Evolutionary conservation across 371 early-diverging fungal genomes (phyloP).

Genomic region (Circinella minor): DNA sequence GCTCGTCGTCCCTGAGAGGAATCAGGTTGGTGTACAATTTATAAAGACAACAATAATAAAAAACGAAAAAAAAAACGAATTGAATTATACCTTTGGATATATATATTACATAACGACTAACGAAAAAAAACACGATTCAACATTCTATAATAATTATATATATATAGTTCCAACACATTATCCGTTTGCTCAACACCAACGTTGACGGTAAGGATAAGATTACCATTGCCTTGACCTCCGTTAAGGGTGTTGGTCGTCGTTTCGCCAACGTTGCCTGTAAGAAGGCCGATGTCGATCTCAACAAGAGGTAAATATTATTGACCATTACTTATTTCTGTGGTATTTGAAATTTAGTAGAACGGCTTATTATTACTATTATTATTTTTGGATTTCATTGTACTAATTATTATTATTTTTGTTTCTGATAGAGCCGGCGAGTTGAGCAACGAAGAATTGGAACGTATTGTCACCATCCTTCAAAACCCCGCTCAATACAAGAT

Average conservation of each 20-base stretch:
- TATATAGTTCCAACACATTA: constrained; percentile 93
- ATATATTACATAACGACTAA: background rate
- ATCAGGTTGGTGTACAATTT: constrained; percentile 35
- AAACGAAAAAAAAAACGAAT: constrained; percentile 18
- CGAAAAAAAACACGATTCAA: no score
- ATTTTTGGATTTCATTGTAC: no score
- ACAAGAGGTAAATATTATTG: constrained; percentile 81
- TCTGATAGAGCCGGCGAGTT: constrained; percentile 94
- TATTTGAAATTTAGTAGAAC: no score
- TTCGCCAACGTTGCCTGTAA: constrained; percentile 98
- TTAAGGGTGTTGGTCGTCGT: constrained; percentile 99
- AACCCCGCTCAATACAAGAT: constrained; percentile 96
- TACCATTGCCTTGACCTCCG: constrained; percentile 95
- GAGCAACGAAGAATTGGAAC: constrained; percentile 90
- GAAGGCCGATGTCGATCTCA: constrained; percentile 97
- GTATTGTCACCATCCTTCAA: constrained; percentile 88
- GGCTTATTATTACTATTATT: no score
- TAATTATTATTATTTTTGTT: background rate
- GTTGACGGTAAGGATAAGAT: constrained; percentile 97
- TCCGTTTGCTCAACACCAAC: constrained; percentile 99
- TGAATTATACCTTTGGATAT: background rate
- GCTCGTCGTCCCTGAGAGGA: constrained; percentile 88
- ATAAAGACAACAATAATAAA: background rate
- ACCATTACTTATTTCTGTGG: no score
- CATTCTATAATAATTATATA: background rate